A percentile compares a stretch with the other conserved stretches of the same genome.
Conservation (phyloP, 148 eudicot species). For the Heliosperma pusillum region DNA sequence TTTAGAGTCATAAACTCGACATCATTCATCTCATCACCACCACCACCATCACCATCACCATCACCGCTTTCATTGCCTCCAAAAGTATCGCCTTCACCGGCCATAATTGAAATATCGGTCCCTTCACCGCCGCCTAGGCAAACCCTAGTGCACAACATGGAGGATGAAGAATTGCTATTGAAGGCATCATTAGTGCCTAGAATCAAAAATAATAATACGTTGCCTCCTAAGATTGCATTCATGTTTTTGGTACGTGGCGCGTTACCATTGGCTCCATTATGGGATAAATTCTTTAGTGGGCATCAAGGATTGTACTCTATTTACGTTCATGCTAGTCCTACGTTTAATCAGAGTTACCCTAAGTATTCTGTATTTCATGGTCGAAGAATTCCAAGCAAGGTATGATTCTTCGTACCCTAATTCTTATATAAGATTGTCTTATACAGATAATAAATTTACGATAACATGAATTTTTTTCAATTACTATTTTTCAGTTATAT, state of each 20-base stretch:
- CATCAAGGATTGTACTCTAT: slow-evolving; percentile 47
- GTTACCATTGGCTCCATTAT: slow-evolving; percentile 48
- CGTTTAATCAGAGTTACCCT: slow-evolving; percentile 34
- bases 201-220: neutral
- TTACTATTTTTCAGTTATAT: too few species aligned
- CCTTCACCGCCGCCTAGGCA: neutral
- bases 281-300: slow-evolving; percentile 63
- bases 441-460: neutral
- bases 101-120: neutral
- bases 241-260: slow-evolving; percentile 55
- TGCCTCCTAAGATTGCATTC: slow-evolving; percentile 49
- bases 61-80: neutral
- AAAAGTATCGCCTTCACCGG: neutral
- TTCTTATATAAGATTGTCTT: neutral
- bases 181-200: slow-evolving; percentile 40
- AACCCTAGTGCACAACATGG: slow-evolving; percentile 22
- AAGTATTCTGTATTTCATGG: slow-evolving; percentile 45
- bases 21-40: neutral
- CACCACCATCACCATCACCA: too few species aligned
- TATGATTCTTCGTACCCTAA: slow-evolving; percentile 9
- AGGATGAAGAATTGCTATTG: slow-evolving; percentile 48
- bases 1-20: slow-evolving; percentile 6
- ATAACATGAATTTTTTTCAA: too few species aligned
- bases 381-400: slow-evolving; percentile 67
- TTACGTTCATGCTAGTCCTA: slow-evolving; percentile 55